phyloP scores from a whole-genome alignment of 345 rosid species.

The Brassica incana region DNA sequence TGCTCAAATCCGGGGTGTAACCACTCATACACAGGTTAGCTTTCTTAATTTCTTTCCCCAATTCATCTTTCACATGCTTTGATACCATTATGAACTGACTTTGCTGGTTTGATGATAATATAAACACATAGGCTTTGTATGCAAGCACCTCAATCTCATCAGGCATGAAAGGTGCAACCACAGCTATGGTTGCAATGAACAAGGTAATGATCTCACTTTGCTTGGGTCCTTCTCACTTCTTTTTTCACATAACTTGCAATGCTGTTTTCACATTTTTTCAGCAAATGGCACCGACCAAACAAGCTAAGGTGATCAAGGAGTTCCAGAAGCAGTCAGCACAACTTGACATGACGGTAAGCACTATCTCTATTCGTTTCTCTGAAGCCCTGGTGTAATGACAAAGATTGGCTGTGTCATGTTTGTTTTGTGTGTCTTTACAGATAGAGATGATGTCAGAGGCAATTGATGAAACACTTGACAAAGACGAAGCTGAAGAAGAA shows the following conservation, averaged over 20 bases:
- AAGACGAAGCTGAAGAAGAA: constrained; percentile 55
- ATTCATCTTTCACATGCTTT: not conserved
- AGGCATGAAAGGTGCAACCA: constrained; percentile 79
- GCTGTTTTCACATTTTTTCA: constrained; percentile 34
- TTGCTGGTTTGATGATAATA: not conserved
- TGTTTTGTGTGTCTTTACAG: constrained; percentile 37
- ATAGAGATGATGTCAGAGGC: constrained; percentile 41
- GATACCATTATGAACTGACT: not conserved
- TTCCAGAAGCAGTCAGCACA: constrained; percentile 94
- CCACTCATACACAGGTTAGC: constrained; percentile 88
- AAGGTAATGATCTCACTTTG: not conserved
- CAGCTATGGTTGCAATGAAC: constrained; percentile 1
- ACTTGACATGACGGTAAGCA: constrained; percentile 84
- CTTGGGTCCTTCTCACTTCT: not conserved
- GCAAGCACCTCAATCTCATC: constrained; percentile 93
- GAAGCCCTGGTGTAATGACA: not conserved
- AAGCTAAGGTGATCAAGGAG: constrained; percentile 81
- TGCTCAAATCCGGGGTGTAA: constrained; percentile 92
- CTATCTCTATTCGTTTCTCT: not conserved
- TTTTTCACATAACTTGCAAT: not conserved
- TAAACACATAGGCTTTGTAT: constrained; percentile 59
- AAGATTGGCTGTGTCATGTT: not conserved
- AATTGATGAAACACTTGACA: not conserved
- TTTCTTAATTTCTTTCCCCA: not conserved
- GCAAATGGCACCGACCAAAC: constrained; percentile 94